Percentiles rank a stretch among this genome's conserved stretches.
Conservation (phyloP, 75 land plant species). For the Cupressus sempervirens region DNA sequence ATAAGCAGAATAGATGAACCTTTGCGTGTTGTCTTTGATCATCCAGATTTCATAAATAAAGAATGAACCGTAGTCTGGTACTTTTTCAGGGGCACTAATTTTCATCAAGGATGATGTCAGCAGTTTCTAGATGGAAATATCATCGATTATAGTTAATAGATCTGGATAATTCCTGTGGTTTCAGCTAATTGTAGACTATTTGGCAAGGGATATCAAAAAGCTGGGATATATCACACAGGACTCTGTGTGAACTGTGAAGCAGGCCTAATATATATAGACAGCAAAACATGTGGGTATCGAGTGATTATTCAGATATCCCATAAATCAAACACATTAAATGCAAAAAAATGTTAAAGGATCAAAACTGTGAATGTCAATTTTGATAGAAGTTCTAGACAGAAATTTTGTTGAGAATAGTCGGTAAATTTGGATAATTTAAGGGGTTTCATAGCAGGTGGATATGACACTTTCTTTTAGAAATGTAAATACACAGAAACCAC, state of each 20-base stretch:
- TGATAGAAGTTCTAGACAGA: not conserved
- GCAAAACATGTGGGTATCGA: not conserved
- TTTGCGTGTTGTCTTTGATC: not conserved
- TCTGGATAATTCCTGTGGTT: not conserved
- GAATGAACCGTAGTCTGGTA: not conserved
- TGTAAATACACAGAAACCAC: not conserved
- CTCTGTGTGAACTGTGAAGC: not conserved
- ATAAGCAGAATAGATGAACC: not conserved
- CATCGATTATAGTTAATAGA: not conserved
- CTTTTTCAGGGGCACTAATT: not conserved
- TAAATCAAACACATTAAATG: not conserved
- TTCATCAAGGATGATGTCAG: not conserved
- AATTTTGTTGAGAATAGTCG: not conserved
- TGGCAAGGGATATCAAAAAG: not conserved
- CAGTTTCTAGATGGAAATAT: not conserved
- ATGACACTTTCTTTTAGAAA: not conserved
- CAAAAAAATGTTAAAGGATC: not conserved
- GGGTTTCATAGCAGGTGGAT: not conserved
- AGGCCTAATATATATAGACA: not conserved
- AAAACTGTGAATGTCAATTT: too few relatives aligned
- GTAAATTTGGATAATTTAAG: too few relatives aligned
- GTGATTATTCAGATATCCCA: not conserved
- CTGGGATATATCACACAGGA: not conserved
- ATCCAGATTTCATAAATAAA: not conserved
- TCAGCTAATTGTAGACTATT: too few relatives aligned